Conservation (phyloP, 305 asterid genomes). For the Plantago rigida region DNA sequence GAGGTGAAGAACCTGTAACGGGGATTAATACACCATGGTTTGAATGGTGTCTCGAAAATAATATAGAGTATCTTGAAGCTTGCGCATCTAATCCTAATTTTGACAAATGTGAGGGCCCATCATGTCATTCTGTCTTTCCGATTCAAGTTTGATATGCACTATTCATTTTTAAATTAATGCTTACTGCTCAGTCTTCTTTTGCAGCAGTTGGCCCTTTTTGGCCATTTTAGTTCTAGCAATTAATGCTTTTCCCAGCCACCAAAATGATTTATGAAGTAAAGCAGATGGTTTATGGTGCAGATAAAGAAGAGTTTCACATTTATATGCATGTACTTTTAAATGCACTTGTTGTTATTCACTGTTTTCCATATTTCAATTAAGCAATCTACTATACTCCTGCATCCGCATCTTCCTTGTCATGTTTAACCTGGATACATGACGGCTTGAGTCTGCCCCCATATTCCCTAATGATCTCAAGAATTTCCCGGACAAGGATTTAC, state of each 20-base stretch:
- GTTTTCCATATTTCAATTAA: too few species aligned
- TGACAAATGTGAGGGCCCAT: conserved; percentile 61
- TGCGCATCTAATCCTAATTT: conserved; percentile 79
- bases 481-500: too few species aligned
- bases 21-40: conserved; percentile 49
- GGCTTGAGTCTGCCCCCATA: not conserved
- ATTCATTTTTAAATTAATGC: too few species aligned
- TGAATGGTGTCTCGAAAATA: conserved; percentile 79
- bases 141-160: not conserved
- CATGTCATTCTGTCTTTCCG: conserved; percentile 1
- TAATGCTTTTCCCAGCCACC: too few species aligned
- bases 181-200: too few species aligned
- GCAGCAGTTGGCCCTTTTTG: too few species aligned
- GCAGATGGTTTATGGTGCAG: too few species aligned
- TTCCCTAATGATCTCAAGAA: not conserved
- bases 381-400: not conserved
- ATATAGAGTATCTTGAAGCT: conserved; percentile 81
- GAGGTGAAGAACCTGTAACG: conserved; percentile 52
- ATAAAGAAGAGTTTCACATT: too few species aligned
- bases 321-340: too few species aligned
- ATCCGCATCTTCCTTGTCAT: not conserved
- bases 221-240: too few species aligned
- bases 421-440: not conserved
- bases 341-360: too few species aligned
- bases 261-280: too few species aligned